Percentiles rank a stretch among this genome's conserved stretches.
Evolutionary conservation across 208 protist genomes (phyloP).

Genomic region (Vickermania ingenoplastis): DNA sequence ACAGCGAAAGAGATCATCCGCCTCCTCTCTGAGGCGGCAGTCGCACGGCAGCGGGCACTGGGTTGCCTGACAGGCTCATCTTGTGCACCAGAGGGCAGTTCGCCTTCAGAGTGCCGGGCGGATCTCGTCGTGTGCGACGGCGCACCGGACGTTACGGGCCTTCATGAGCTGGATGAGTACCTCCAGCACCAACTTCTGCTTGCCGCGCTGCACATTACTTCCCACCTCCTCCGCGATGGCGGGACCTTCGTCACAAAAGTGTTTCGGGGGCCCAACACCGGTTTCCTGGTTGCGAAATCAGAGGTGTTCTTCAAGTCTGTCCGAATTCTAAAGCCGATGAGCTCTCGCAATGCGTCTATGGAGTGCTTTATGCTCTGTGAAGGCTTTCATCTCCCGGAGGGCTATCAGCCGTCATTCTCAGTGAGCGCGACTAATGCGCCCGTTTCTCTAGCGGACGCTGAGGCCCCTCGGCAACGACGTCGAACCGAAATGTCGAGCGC

Average conservation of each 20-base stretch:
- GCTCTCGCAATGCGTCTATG: constrained; percentile 92
- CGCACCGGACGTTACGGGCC: constrained; percentile 98
- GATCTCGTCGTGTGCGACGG: constrained; percentile 99
- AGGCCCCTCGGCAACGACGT: background rate
- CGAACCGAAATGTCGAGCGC: background rate
- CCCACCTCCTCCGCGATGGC: constrained; percentile 87
- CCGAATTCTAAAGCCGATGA: constrained; percentile 94
- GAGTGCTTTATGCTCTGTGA: constrained; percentile 95
- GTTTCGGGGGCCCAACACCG: constrained; percentile 94
- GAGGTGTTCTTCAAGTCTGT: constrained; percentile 96
- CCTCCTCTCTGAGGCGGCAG: constrained; percentile 36
- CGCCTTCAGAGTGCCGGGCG: constrained; percentile 43
- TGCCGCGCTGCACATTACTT: constrained; percentile 97
- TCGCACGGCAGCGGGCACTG: constrained; percentile 2
- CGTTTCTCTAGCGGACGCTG: background rate
- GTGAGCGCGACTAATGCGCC: constrained; percentile 6
- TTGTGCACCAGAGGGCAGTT: constrained; percentile 2
- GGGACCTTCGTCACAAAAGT: constrained; percentile 98
- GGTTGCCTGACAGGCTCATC: constrained; percentile 4
- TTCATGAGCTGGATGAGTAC: constrained; percentile 99
- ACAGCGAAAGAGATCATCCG: constrained; percentile 87
- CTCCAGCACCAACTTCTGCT: constrained; percentile 97
- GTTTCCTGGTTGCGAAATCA: constrained; percentile 92
- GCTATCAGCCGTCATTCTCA: constrained; percentile 62
- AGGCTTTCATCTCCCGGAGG: constrained; percentile 78